phyloP scores from a whole-genome alignment of 1,284 basidiomycete species.

The Trichosporon faecale region DNA sequence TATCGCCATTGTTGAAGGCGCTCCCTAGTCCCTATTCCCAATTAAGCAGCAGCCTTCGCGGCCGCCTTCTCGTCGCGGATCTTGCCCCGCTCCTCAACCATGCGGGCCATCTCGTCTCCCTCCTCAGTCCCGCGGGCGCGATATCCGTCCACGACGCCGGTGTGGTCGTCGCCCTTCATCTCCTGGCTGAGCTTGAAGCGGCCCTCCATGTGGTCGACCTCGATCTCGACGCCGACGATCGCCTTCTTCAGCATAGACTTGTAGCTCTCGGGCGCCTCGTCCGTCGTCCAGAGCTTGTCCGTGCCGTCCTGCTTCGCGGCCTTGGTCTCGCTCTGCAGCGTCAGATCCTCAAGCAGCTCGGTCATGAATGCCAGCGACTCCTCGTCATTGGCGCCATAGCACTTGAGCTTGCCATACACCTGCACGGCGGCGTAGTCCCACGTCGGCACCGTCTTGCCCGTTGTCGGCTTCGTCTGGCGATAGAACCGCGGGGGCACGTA shows the following conservation, averaged over 20 bases:
- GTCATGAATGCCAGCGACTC: slow-evolving; percentile 32
- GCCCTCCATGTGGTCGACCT: slow-evolving; percentile 48
- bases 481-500: slow-evolving; percentile 52
- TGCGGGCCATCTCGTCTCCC: slow-evolving; percentile 39
- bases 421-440: slow-evolving; percentile 53
- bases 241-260: slow-evolving; percentile 50
- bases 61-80: background rate
- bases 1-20: no score
- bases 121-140: slow-evolving; percentile 31
- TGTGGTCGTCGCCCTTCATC: slow-evolving; percentile 43
- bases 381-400: slow-evolving; percentile 31
- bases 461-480: slow-evolving; percentile 44
- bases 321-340: slow-evolving; percentile 31
- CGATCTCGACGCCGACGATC: slow-evolving; percentile 53
- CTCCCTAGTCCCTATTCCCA: no score
- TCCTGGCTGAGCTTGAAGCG: slow-evolving; percentile 54
- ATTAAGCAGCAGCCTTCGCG: background rate
- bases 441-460: slow-evolving; percentile 51
- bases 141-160: slow-evolving; percentile 51
- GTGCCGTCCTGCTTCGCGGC: slow-evolving; percentile 6
- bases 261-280: slow-evolving; percentile 50
- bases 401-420: slow-evolving; percentile 44
- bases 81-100: slow-evolving; percentile 38
- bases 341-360: slow-evolving; percentile 42
- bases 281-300: slow-evolving; percentile 45